phyloP scores from a whole-genome alignment of 2,329 filamentous ascomycete species.

The Mycosphaerella sp. region DNA sequence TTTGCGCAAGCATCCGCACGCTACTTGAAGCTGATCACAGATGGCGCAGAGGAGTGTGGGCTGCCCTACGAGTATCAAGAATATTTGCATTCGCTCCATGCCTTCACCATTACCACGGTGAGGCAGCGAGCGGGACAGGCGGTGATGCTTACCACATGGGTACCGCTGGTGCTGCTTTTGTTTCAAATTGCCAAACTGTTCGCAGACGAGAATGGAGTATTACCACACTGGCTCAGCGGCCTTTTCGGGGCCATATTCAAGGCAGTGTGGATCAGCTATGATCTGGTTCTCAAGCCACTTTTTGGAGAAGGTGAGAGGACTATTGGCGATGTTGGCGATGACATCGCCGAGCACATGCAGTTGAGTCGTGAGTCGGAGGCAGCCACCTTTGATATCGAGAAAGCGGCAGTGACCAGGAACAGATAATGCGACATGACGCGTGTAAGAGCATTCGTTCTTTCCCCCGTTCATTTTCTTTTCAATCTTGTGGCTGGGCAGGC shows the following conservation, averaged over 20 bases:
- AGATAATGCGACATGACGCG: not conserved
- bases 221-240: slow-evolving; percentile 61
- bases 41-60: slow-evolving; percentile 73
- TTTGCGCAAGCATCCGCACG: slow-evolving; percentile 79
- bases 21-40: slow-evolving; percentile 73
- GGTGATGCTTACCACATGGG: slow-evolving; percentile 56
- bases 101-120: slow-evolving; percentile 63
- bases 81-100: slow-evolving; percentile 62
- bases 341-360: too few species aligned
- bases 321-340: slow-evolving; percentile 28
- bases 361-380: too few species aligned
- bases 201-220: slow-evolving; percentile 59
- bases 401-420: not conserved
- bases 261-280: slow-evolving; percentile 59
- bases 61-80: slow-evolving; percentile 70
- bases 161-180: slow-evolving; percentile 52
- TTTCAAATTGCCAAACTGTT: slow-evolving; percentile 48
- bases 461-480: not conserved
- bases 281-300: slow-evolving; percentile 54
- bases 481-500: not conserved
- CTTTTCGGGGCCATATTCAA: slow-evolving; percentile 50
- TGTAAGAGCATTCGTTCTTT: not conserved
- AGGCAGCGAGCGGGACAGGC: slow-evolving; percentile 61
- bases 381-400: slow-evolving; percentile 5
- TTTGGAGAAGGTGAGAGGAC: slow-evolving; percentile 86